A percentile compares a stretch with the other conserved stretches of the same genome.
Conservation (phyloP, 768 basidiomycete genomes). For the Suillus occidentalis region DNA sequence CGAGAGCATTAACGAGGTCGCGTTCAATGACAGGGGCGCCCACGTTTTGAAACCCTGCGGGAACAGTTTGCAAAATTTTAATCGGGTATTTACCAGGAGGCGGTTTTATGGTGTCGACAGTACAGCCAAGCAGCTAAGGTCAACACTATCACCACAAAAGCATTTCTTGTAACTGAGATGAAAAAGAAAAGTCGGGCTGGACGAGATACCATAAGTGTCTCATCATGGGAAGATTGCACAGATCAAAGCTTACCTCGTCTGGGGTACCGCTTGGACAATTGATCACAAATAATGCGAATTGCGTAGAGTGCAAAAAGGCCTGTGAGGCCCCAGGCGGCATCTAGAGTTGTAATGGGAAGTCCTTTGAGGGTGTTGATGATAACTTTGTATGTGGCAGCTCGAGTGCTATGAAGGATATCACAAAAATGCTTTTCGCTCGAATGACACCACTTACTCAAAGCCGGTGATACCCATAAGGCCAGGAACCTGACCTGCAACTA, state of each 20-base stretch:
- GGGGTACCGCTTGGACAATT: slow-evolving; percentile 58
- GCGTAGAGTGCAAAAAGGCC: slow-evolving; percentile 70
- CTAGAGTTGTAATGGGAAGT: slow-evolving; percentile 64
- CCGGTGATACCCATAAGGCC: slow-evolving; percentile 85
- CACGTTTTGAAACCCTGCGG: slow-evolving; percentile 74
- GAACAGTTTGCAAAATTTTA: slow-evolving; percentile 80
- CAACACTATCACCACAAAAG: slow-evolving; percentile 85
- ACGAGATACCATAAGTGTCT: slow-evolving; percentile 4
- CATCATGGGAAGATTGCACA: background rate
- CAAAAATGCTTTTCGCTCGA: slow-evolving; percentile 1
- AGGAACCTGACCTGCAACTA: slow-evolving; percentile 85
- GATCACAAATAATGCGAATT: slow-evolving; percentile 60
- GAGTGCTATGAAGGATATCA: slow-evolving; percentile 53
- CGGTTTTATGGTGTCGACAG: slow-evolving; percentile 57
- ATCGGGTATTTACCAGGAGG: slow-evolving; percentile 76
- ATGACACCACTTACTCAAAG: slow-evolving; percentile 60
- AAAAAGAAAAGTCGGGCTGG: slow-evolving; percentile 76
- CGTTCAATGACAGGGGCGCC: slow-evolving; percentile 44
- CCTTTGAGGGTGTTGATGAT: slow-evolving; percentile 93
- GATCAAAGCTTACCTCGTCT: slow-evolving; percentile 44
- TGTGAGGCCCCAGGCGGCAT: slow-evolving; percentile 89
- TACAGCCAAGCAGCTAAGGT: slow-evolving; percentile 89
- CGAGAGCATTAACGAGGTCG: slow-evolving; percentile 64
- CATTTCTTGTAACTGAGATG: slow-evolving; percentile 72
- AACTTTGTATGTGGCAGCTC: slow-evolving; percentile 80